These are phyloP conservation scores for Hymenoscyphus scutula DNA, from an alignment of 2,329 filamentous ascomycete genomes.

Conservation along the genomic window DNA sequence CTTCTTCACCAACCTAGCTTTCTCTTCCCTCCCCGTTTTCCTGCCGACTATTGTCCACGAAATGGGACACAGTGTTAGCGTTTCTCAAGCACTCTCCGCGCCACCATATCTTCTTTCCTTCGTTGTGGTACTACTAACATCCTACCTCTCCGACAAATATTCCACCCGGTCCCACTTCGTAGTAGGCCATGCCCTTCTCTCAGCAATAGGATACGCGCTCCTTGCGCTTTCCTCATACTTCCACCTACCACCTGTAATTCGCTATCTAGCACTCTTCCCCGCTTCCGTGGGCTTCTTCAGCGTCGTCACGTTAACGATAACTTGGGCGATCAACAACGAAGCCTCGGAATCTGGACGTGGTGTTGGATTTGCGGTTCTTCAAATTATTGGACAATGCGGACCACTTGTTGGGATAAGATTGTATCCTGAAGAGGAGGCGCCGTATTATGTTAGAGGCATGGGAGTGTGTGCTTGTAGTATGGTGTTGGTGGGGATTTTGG, in stretches of 20 bases:
- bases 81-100: slow-evolving; percentile 74
- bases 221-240: slow-evolving; percentile 58
- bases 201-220: slow-evolving; percentile 57
- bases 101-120: slow-evolving; percentile 81
- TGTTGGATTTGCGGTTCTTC: slow-evolving; percentile 75
- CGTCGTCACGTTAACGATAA: slow-evolving; percentile 79
- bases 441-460: slow-evolving; percentile 50
- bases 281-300: slow-evolving; percentile 80
- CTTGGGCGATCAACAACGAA: slow-evolving; percentile 89
- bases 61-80: slow-evolving; percentile 68
- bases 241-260: slow-evolving; percentile 45
- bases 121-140: slow-evolving; percentile 66
- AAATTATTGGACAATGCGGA: slow-evolving; percentile 58
- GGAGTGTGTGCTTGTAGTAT: slow-evolving; percentile 49
- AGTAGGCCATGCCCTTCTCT: slow-evolving; percentile 66
- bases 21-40: slow-evolving; percentile 84
- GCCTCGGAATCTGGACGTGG: slow-evolving; percentile 66
- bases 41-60: slow-evolving; percentile 75
- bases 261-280: slow-evolving; percentile 76
- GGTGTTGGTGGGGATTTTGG: slow-evolving; percentile 44
- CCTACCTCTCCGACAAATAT: slow-evolving; percentile 67
- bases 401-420: slow-evolving; percentile 50
- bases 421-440: slow-evolving; percentile 50
- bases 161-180: slow-evolving; percentile 64
- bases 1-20: slow-evolving; percentile 84